Base-by-base conservation (phyloP, 768 basidiomycete species). In the Lepiota venenata region DNA sequence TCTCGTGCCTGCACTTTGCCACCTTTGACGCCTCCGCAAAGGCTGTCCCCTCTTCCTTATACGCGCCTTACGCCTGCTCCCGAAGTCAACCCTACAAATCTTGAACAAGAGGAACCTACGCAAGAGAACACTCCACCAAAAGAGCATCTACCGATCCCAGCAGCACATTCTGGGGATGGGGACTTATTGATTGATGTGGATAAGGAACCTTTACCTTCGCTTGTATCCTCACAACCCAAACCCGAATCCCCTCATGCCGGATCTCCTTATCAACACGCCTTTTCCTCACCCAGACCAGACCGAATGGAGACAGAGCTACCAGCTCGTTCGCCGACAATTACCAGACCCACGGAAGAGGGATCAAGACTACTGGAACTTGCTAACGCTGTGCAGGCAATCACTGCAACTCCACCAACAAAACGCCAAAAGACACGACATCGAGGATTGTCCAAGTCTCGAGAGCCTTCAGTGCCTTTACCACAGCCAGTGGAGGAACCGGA, bases 361-460 rank as follows among this genome's bases (percentile, higher is more conserved):
- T 55, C 53, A 40, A 45, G 53, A 21, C 35, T 55, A 36, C 22
- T 47, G n/a, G 39, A 55, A 43, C 47, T 55, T 20, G 53, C 53
- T 39, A 43, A 55, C 20, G 53, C 47, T 11, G 53, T 48, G 7
- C 53, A 55, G 14, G 41, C 46, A 15, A 37, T 55, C 7, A 46
- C 53, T 29, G 37, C 36, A n/a, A 25, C 43, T 20, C 55, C 55
- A 15, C 45, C 41, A 20, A n/a, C 36, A 11, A 51, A 52, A 38
- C 50, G 49, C 15, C 49, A 39, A 27, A 50, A 46, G 21, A 49
- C 29, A 18, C 11, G 41, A 21, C 35, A 56, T 22, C n/a, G n/a
- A 9, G 15, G 18, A 11, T 41, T 36, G n/a, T 32, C 37, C 22
- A 45, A 38, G 14, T 21, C 38, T 38, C 49, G 22, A 14, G 47